phyloP scores from a whole-genome alignment of 2,329 filamentous ascomycete species.

The Arthroderma sp. region DNA sequence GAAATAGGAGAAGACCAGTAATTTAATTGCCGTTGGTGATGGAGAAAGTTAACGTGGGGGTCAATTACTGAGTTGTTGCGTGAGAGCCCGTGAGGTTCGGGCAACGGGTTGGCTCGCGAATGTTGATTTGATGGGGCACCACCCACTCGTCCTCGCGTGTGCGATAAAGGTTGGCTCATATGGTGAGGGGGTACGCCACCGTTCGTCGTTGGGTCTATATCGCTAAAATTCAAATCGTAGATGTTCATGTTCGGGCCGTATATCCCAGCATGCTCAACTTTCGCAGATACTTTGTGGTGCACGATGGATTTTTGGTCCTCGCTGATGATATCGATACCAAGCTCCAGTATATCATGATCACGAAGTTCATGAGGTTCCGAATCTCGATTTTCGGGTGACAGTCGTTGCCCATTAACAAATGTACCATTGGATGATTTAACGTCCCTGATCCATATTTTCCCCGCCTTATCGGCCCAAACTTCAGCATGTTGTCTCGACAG shows the following conservation, averaged over 20 bases:
- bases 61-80: constrained; percentile 40
- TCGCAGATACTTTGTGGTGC: constrained; percentile 94
- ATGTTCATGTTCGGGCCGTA: constrained; percentile 55
- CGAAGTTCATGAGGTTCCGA: constrained; percentile 90
- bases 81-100: no score
- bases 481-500: constrained; percentile 92
- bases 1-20: constrained; percentile 82
- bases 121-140: constrained; percentile 55
- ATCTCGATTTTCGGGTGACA: constrained; percentile 90
- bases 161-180: constrained; percentile 49
- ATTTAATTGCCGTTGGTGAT: constrained; percentile 62
- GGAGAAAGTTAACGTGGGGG: constrained; percentile 44
- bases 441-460: constrained; percentile 91
- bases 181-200: constrained; percentile 58
- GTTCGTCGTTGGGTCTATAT: constrained; percentile 67
- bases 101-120: constrained; percentile 33
- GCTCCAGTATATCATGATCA: constrained; percentile 79
- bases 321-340: constrained; percentile 96
- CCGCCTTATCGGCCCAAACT: constrained; percentile 73
- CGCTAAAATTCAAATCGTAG: constrained; percentile 81
- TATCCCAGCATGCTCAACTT: constrained; percentile 88
- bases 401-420: constrained; percentile 82
- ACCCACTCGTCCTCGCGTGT: constrained; percentile 56
- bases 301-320: constrained; percentile 98
- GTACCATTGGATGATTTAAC: constrained; percentile 98